These are phyloP conservation scores for Penicillium malachiteum DNA, from an alignment of 495 filamentous ascomycete genomes.

Conservation along the genomic window DNA sequence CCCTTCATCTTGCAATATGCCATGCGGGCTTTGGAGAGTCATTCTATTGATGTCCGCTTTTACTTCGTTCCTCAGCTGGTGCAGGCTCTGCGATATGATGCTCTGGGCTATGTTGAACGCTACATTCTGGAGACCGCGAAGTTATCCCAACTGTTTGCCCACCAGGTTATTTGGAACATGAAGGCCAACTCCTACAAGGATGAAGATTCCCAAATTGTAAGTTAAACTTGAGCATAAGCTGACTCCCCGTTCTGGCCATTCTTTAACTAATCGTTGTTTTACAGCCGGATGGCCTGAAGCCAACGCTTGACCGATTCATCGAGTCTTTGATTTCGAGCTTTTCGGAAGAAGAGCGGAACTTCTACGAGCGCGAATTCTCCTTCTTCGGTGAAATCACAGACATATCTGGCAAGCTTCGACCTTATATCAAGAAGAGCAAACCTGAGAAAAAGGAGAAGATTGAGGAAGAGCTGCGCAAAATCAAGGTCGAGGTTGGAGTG, in stretches of 20 bases:
- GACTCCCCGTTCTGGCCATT: background rate
- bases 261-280: constrained; percentile 35
- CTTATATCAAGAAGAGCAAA: constrained; percentile 88
- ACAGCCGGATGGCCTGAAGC: constrained; percentile 89
- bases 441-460: constrained; percentile 99
- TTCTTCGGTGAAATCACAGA: constrained; percentile 98
- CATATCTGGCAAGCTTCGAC: constrained; percentile 92
- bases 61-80: constrained; percentile 99
- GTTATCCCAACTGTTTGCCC: constrained; percentile 93
- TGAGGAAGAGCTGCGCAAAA: constrained; percentile 95
- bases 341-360: constrained; percentile 69
- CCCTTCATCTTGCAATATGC: constrained; percentile 96
- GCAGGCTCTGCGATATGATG: constrained; percentile 93
- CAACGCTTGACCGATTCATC: constrained; percentile 88
- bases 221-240: constrained; percentile 24
- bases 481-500: constrained; percentile 93
- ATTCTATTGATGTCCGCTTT: constrained; percentile 94
- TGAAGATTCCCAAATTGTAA: constrained; percentile 84
- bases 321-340: constrained; percentile 79
- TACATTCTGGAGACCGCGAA: constrained; percentile 96
- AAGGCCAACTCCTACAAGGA: constrained; percentile 98
- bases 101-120: constrained; percentile 89
- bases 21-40: constrained; percentile 89
- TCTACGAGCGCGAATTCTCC: constrained; percentile 92
- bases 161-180: constrained; percentile 99